Base-by-base conservation (phyloP, 1,284 basidiomycete species). In the Sphagnurus paluster region DNA sequence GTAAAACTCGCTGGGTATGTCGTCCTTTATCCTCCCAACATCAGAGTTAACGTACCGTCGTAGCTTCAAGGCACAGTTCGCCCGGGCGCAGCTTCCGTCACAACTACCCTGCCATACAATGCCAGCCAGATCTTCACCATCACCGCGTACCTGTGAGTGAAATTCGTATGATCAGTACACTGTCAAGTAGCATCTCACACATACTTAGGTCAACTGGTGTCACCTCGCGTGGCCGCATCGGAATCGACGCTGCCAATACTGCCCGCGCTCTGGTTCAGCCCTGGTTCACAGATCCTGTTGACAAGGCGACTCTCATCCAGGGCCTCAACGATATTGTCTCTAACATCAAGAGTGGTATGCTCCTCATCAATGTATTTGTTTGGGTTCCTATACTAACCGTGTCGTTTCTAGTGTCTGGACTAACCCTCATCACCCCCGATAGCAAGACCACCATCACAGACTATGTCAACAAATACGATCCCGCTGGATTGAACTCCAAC, bases 31-130 rank as follows among this genome's bases (percentile, higher is more conserved):
- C 25, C 11, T 26, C 25, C 11, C 7, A 7, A 7, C 25, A 26
- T 26, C 25, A 26, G 25, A 19, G 11, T 20, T 16, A 3, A 10
- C 6, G 16, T 11, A 28, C 25, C 25, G 30, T 19, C 1, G 11
- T 29, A 79, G 75, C 56, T 79, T 24, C 80, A 84, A 75, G 82
- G 82, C 39, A 83, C 80, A 17, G 79, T 74, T 23, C 75, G 80
- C 26, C 80, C 80, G 11, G 81, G 82, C 34, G 80, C 79, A 24
- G 77, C 77, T 1, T 77, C 75, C 3, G 64, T 77, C 45, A 74
- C 69, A 28, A 79, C 77, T 3, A 61, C 59, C 0, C 70, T 71
- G 46, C 64, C 77, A 2, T 84, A 76, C 63, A 82, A 83, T 55
- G 64, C 66, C 36, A 70, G 70, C 51, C 66, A 76, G 53, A 75